A percentile compares a stretch with the other conserved stretches of the same genome.
phyloP scores from a whole-genome alignment of 129 eudicot species.

The Solidago caesia region DNA sequence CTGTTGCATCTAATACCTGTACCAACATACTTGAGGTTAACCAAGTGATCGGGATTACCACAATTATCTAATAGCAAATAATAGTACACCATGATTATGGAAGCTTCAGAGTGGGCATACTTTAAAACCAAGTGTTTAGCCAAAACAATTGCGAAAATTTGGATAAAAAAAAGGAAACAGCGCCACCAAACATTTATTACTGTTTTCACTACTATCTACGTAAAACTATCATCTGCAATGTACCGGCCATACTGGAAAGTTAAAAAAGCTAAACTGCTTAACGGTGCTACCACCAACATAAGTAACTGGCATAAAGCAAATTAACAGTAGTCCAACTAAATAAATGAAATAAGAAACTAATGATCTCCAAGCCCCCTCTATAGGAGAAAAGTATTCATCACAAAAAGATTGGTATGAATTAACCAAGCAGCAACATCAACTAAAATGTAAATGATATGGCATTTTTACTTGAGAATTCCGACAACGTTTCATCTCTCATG shows the following conservation, averaged over 20 bases:
- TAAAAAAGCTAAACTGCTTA: background rate
- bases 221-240: background rate
- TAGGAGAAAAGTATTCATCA: too few species aligned
- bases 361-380: background rate
- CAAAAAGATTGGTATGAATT: background rate
- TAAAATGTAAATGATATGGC: background rate
- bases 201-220: background rate
- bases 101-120: conserved; percentile 4
- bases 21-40: conserved; percentile 13
- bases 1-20: conserved; percentile 96
- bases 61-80: background rate
- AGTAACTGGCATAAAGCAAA: background rate
- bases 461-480: background rate
- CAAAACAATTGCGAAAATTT: background rate
- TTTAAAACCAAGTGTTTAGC: conserved; percentile 4
- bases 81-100: background rate
- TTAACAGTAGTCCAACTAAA: background rate
- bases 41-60: conserved; percentile 11
- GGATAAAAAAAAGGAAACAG: too few species aligned
- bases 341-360: background rate
- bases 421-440: background rate
- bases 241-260: background rate
- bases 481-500: background rate
- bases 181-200: too few species aligned
- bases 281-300: background rate